These are phyloP conservation scores for Cytospora schulzeri DNA, from an alignment of 2,329 filamentous ascomycete genomes.

Conservation along the genomic window DNA sequence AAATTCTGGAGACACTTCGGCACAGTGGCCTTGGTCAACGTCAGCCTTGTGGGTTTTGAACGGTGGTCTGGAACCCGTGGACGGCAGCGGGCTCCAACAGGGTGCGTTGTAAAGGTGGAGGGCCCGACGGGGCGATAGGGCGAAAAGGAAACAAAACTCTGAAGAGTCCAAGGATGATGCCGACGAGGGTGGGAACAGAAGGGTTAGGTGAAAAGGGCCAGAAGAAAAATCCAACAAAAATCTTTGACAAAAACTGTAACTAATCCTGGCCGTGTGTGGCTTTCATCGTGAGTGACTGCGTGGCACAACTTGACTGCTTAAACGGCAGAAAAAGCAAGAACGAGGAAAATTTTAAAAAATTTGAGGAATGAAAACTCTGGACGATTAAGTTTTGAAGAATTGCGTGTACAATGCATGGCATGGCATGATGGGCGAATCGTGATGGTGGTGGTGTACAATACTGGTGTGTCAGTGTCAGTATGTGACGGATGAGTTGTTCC, in stretches of 20 bases:
- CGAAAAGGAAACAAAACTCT: neutral
- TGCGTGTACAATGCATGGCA: neutral
- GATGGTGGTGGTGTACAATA: too few relatives aligned
- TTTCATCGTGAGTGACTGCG: neutral
- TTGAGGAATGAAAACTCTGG: neutral
- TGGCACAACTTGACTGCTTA: neutral
- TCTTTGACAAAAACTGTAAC: conserved; percentile 9
- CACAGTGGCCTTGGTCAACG: neutral
- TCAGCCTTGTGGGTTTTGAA: neutral
- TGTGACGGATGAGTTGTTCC: conserved; percentile 16
- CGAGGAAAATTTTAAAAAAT: neutral
- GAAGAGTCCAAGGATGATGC: neutral
- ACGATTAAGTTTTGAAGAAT: neutral
- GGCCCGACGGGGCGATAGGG: neutral
- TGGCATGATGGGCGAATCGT: too few relatives aligned
- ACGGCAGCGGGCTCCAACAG: neutral
- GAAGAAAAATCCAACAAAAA: neutral
- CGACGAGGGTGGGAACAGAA: neutral
- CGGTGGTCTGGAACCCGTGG: neutral
- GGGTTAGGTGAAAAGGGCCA: too few relatives aligned
- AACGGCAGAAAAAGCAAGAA: neutral
- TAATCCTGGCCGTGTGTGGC: neutral
- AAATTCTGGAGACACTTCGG: neutral
- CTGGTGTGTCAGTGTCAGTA: too few relatives aligned
- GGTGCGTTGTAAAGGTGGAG: neutral